Base-by-base conservation (phyloP, 2,329 filamentous ascomycete species). In the Alternaria longipes region DNA sequence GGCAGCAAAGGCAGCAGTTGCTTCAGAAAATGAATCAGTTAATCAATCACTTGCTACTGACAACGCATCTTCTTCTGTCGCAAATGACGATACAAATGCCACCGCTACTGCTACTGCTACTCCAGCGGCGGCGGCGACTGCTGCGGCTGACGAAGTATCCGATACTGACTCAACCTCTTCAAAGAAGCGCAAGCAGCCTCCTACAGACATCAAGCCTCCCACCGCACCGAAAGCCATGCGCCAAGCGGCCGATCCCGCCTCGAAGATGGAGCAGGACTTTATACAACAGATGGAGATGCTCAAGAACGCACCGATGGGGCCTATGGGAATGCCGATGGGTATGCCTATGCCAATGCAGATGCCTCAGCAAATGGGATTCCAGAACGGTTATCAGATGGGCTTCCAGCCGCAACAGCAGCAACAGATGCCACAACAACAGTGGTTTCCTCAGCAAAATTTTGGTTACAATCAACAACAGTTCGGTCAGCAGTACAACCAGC, bases 121-220 rank as follows among this genome's bases (percentile, higher is more conserved):
- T 46, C 69, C 73, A n/a, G 68, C 77, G 55, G 72, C 71, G 59
- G 71, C 74, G 67, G 67, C 74, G 50, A 68, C 72, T 73, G 69
- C 74, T 67, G 67, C 74, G 51, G 69, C 72, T 73, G 69, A 73
- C 72, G 68, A 71, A 73, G 56, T 70, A 64, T 59, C 80, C 51
- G 69, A 80, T 58, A 75, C 75, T 55, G 72, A 78, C 57, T 74
- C 59, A 53, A 68, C 70, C 11, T 69, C 54, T 59, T 82, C 87
- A 26, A 95, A 91, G 81, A 99, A 98, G 82, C 89, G 95, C 22
- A 86, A 91, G 11, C 62, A 71, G n/a, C 93, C 93, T 14, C 92
- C 94, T 36, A 90, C 93, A 54, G 84, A 88, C 32, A 79, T 85
- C 55, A 80, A 79, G 50, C 81, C 80, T 18, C 78, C 79, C 8